A percentile compares a stretch with the other conserved stretches of the same genome.
phyloP scores from a whole-genome alignment of 495 filamentous ascomycete species.

The Hypoxylon rickii region DNA sequence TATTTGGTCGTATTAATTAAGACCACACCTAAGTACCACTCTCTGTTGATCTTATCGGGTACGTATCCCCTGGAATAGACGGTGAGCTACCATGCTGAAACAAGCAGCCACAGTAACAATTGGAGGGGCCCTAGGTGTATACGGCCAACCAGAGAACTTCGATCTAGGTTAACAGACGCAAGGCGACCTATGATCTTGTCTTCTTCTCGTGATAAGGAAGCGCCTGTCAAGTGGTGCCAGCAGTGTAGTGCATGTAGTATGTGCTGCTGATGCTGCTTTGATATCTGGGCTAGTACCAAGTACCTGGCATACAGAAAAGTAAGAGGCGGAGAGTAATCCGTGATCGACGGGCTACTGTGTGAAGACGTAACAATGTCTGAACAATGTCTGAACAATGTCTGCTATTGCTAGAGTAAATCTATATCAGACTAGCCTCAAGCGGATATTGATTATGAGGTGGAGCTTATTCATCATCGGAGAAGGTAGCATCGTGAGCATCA shows the following conservation, averaged over 20 bases:
- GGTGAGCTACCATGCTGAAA: no score
- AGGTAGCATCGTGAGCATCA: slow-evolving; percentile 15
- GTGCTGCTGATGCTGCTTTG: no score
- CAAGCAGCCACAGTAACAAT: slow-evolving; percentile 1
- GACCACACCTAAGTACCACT: no score
- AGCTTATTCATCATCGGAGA: background rate
- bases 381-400: no score
- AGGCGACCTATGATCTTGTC: slow-evolving; percentile 11
- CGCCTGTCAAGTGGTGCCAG: background rate
- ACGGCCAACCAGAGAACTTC: slow-evolving; percentile 6
- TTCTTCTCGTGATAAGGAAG: background rate
- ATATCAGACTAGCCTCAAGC: background rate
- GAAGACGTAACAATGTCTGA: no score
- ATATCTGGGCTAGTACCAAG: no score
- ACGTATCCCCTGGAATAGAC: slow-evolving; percentile 12
- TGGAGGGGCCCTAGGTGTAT: background rate
- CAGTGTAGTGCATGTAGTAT: no score
- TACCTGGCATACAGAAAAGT: no score
- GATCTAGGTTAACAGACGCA: slow-evolving; percentile 1
- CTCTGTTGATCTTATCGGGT: background rate
- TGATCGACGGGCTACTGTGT: no score
- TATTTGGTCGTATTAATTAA: background rate
- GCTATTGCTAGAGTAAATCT: no score
- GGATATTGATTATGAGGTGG: background rate
- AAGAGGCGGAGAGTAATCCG: no score